Base-by-base conservation (phyloP, 2,329 filamentous ascomycete genomes). In the Aureobasidium sp. region DNA sequence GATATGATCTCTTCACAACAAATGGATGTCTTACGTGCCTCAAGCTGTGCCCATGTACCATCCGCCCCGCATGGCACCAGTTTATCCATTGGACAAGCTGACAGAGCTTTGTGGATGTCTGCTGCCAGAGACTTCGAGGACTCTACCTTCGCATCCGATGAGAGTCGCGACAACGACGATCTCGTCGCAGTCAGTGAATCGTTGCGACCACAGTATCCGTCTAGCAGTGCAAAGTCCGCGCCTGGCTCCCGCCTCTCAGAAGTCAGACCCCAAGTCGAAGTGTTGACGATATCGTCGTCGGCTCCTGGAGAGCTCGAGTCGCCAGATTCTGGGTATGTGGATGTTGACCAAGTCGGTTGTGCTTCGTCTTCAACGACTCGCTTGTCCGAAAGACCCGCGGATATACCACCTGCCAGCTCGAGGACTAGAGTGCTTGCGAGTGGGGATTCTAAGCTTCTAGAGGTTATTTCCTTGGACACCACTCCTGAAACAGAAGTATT, bases 31-130 rank as follows among this genome's bases (percentile, higher is more conserved):
- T 78, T 79, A 50, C 70, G 57, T 59, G 48, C 63, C 14, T 55
- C 49, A 11, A 51, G 63, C 61, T 45, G 14, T 37, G 47, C 41
- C 10, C 53, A n/a, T 41, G 54, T 62, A 21, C 61, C 61, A 25
- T 59, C 62, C 16, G 71, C 68, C 13, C 67, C 69, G 2, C 67
- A 72, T 58, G 68, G 68, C 3, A 71, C 68, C 1, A 65, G 60
- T 16, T 57, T 74, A 5, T 71, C 69, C 6, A 53, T 69, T 25
- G 66, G 64, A 14, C 71, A 72, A 39, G 70, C 67, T 25, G 58
- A 66, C 11, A 64, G 72, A 61, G 78, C 81, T 60, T 77, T 94
- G 1, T 96, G 91, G 91, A 79, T 80, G 62, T 86, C 85, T 42
- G 86, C 85, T 5, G 83, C 88, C 29, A 81, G 90, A 65, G 85